These are phyloP conservation scores for Glycyrrhiza uralensis DNA, from an alignment of 306 rosid genomes.

Conservation along the genomic window DNA sequence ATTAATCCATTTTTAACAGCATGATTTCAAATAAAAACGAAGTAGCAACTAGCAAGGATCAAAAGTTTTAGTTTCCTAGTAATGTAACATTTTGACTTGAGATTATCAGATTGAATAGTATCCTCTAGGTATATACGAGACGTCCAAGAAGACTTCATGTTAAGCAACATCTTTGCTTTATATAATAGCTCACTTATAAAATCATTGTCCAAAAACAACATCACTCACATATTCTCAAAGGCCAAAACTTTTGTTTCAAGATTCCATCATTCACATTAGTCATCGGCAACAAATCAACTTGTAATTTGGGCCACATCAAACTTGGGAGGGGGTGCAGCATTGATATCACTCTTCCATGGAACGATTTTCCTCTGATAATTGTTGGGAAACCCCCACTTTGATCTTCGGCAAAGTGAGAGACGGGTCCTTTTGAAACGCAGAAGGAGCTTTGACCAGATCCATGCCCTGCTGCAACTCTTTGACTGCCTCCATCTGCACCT, in stretches of 20 bases:
- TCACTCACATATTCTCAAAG: not conserved
- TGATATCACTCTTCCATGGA: conserved; percentile 68
- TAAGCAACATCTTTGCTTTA: not conserved
- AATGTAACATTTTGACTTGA: too few relatives aligned
- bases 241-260: not conserved
- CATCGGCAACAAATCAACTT: not conserved
- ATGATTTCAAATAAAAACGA: not conserved
- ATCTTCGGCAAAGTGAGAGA: conserved; percentile 47
- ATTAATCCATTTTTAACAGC: too few relatives aligned
- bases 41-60: not conserved
- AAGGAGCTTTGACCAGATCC: conserved; percentile 58
- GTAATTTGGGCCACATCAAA: not conserved
- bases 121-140: too few relatives aligned
- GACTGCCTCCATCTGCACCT: conserved; percentile 29
- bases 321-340: not conserved
- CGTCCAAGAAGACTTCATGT: not conserved
- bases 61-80: not conserved
- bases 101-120: too few relatives aligned
- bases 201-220: not conserved
- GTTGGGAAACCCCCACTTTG: conserved; percentile 45
- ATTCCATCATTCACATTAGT: not conserved
- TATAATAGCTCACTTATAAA: not conserved
- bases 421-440: conserved; percentile 38
- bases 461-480: conserved; percentile 52
- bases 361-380: conserved; percentile 31